Conservation (phyloP, 2,329 filamentous ascomycete species). For the Coniochaeta prunicola region DNA sequence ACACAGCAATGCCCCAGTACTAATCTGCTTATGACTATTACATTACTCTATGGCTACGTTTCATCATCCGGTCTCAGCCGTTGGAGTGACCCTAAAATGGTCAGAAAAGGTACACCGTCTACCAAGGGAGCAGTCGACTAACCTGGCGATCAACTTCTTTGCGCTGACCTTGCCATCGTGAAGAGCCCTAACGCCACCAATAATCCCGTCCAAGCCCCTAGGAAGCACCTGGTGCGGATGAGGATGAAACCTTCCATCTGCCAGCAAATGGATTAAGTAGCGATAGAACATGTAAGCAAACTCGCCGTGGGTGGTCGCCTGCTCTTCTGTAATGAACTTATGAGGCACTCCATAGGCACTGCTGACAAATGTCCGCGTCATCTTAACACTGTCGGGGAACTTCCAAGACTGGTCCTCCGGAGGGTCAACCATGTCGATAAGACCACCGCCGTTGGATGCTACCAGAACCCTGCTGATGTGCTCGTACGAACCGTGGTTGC, state of each 20-base stretch:
- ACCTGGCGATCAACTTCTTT: slow-evolving; percentile 11
- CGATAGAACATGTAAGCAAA: slow-evolving; percentile 10
- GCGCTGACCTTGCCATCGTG: slow-evolving; percentile 8
- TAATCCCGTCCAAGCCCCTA: slow-evolving; percentile 5
- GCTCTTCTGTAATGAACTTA: slow-evolving; percentile 6
- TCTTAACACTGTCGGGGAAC: slow-evolving; percentile 4
- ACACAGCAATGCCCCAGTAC: too few species aligned
- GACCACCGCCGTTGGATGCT: slow-evolving; percentile 6
- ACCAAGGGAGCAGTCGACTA: neutral
- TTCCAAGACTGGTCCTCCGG: slow-evolving; percentile 4
- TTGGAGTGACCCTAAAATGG: neutral
- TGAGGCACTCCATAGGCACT: slow-evolving; percentile 8
- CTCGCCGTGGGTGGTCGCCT: slow-evolving; percentile 6
- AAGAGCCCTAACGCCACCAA: slow-evolving; percentile 4
- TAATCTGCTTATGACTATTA: too few species aligned
- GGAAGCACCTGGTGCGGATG: slow-evolving; percentile 8
- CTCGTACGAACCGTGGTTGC: slow-evolving; percentile 2
- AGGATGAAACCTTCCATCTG: slow-evolving; percentile 7
- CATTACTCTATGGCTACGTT: too few species aligned
- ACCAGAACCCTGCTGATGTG: slow-evolving; percentile 5
- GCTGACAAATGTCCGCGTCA: slow-evolving; percentile 6
- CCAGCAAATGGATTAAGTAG: slow-evolving; percentile 8
- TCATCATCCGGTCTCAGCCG: neutral
- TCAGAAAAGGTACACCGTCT: neutral
- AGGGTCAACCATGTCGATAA: slow-evolving; percentile 10